Percentiles rank a stretch among this genome's conserved stretches.
phyloP scores from a whole-genome alignment of 345 rosid genomes.

The Trapa bicornis region DNA sequence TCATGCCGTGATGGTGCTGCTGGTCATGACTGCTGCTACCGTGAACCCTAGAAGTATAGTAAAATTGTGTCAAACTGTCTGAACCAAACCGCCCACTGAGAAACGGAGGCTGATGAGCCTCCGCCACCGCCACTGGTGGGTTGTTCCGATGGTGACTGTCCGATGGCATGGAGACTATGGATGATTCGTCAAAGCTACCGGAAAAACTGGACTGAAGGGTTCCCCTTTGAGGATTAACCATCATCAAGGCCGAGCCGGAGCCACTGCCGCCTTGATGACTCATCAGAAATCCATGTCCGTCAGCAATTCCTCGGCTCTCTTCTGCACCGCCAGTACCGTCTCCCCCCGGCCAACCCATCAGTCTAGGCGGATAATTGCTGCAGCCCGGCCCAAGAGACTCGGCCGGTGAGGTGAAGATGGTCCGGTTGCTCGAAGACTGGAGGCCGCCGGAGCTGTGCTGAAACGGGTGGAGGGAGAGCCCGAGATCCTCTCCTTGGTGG shows the following conservation, averaged over 20 bases:
- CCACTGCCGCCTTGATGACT: conserved; percentile 2
- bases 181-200: neutral
- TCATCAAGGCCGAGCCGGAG: conserved; percentile 13
- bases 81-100: conserved; percentile 1
- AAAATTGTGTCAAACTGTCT: neutral
- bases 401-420: neutral
- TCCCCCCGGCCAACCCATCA: conserved; percentile 27
- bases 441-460: conserved; percentile 7
- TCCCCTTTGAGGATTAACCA: conserved; percentile 42
- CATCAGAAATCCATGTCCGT: conserved; percentile 5
- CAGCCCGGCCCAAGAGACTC: neutral
- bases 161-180: neutral
- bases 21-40: neutral
- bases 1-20: neutral
- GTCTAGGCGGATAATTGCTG: conserved; percentile 28
- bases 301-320: neutral
- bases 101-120: neutral
- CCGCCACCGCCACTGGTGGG: neutral
- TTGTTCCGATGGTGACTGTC: neutral
- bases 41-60: neutral
- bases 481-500: conserved; percentile 10
- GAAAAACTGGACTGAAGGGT: conserved; percentile 80
- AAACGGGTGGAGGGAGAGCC: conserved; percentile 17
- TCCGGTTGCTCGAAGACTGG: conserved; percentile 2
- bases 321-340: conserved; percentile 11